Percentiles rank a stretch among this genome's conserved stretches.
These are phyloP conservation scores for Emericellopsis atlantica DNA, from an alignment of 2,329 filamentous ascomycete genomes.

Conservation along the genomic window DNA sequence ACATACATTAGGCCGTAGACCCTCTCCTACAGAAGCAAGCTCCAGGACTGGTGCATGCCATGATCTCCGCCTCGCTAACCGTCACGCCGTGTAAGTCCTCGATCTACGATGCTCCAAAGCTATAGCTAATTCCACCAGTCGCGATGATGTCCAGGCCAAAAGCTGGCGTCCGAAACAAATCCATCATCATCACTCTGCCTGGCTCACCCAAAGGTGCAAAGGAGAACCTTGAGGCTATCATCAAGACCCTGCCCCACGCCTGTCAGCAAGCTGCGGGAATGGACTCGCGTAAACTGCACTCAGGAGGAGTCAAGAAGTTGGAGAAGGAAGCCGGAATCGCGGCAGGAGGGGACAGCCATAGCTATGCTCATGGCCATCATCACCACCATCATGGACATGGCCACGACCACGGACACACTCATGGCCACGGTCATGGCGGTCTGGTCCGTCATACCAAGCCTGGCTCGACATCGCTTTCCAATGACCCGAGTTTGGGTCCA, in stretches of 20 bases:
- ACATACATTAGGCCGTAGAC: constrained; percentile 45
- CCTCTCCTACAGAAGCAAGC: constrained; percentile 75
- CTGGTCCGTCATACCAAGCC: constrained; percentile 63
- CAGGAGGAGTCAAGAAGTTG: constrained; percentile 69
- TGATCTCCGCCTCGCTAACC: constrained; percentile 72
- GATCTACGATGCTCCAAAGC: neutral
- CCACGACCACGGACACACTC: constrained; percentile 37
- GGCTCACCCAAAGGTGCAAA: constrained; percentile 91
- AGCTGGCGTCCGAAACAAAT: constrained; percentile 71
- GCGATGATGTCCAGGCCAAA: constrained; percentile 94
- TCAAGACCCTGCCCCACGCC: constrained; percentile 91
- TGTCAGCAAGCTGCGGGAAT: constrained; percentile 77
- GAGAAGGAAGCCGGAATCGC: constrained; percentile 67
- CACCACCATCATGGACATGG: constrained; percentile 37
- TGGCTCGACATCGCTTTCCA: constrained; percentile 42
- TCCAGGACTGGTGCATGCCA: constrained; percentile 84
- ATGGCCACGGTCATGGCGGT: constrained; percentile 49
- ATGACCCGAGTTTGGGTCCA: constrained; percentile 48
- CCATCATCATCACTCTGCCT: constrained; percentile 77
- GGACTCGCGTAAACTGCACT: constrained; percentile 68
- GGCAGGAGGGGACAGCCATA: constrained; percentile 31
- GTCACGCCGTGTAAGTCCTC: constrained; percentile 76
- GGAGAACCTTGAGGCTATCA: constrained; percentile 80
- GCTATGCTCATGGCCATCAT: constrained; percentile 44
- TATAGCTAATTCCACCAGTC: constrained; percentile 38